Percentiles rank a stretch among this genome's conserved stretches.
phyloP scores from a whole-genome alignment of 208 protist species.

The Entamoeba invadens region DNA sequence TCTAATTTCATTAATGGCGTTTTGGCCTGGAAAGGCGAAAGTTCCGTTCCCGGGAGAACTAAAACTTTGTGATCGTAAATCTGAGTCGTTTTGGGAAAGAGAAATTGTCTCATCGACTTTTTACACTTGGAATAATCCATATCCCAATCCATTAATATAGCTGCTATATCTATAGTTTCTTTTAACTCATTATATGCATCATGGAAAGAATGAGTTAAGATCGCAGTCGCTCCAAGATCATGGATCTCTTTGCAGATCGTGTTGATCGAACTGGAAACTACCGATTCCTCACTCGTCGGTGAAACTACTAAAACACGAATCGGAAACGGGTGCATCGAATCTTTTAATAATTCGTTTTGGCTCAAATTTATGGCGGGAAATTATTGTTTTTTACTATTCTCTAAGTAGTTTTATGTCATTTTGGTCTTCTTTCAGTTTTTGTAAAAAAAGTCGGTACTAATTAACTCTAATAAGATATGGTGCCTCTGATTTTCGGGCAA shows the following conservation, averaged over 20 bases:
- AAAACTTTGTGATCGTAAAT: not conserved
- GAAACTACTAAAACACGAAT: not conserved
- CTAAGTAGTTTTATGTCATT: no score
- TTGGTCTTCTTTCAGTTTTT: no score
- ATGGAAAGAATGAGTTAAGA: not conserved
- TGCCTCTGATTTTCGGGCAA: no score
- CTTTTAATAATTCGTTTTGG: no score
- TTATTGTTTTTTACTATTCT: no score
- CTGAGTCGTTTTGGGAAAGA: not conserved
- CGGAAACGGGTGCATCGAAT: not conserved
- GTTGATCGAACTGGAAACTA: not conserved
- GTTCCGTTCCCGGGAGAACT: not conserved
- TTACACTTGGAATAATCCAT: not conserved
- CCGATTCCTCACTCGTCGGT: not conserved
- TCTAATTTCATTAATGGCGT: not conserved
- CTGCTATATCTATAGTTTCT: not conserved
- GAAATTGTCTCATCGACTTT: not conserved
- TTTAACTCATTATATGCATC: not conserved
- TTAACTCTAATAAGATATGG: no score
- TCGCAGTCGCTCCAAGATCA: not conserved
- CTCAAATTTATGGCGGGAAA: no score
- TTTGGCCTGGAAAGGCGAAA: not conserved
- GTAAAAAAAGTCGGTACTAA: no score
- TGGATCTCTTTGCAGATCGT: not conserved
- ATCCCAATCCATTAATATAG: not conserved